Evolutionary conservation across 2,329 filamentous ascomycete genomes (phyloP).

Genomic region (Colletotrichum salicis): DNA sequence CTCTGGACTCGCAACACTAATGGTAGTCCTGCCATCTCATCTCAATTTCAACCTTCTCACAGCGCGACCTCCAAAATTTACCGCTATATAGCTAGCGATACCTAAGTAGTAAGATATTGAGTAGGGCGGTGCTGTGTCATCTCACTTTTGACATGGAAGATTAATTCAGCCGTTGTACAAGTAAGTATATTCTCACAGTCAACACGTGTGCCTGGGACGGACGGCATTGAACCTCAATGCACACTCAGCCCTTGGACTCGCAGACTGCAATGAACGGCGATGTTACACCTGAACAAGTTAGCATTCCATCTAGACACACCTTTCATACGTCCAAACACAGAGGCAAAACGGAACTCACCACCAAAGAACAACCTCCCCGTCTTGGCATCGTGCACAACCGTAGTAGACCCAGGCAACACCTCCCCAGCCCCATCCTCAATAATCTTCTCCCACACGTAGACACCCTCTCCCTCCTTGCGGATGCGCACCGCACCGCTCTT

Average conservation of each 20-base stretch:
- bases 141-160: neutral
- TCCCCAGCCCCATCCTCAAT: constrained; percentile 42
- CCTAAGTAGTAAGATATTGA: neutral
- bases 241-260: constrained; percentile 22
- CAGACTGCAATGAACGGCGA: constrained; percentile 41
- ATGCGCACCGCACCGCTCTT: constrained; percentile 39
- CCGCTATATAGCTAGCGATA: no score
- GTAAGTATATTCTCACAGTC: neutral
- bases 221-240: neutral
- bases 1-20: neutral
- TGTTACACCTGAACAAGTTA: constrained; percentile 33
- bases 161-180: neutral
- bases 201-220: neutral
- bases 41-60: neutral
- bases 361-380: constrained; percentile 43
- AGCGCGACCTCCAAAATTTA: neutral
- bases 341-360: constrained; percentile 36
- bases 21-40: neutral
- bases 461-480: constrained; percentile 29
- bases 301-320: neutral
- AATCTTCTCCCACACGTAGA: constrained; percentile 40
- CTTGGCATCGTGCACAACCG: constrained; percentile 42
- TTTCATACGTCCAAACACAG: no score
- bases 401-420: constrained; percentile 40
- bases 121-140: neutral